Percentiles rank a stretch among this genome's conserved stretches.
Conservation (phyloP, 352 stramenopile species). For the Phytopythium vexans region DNA sequence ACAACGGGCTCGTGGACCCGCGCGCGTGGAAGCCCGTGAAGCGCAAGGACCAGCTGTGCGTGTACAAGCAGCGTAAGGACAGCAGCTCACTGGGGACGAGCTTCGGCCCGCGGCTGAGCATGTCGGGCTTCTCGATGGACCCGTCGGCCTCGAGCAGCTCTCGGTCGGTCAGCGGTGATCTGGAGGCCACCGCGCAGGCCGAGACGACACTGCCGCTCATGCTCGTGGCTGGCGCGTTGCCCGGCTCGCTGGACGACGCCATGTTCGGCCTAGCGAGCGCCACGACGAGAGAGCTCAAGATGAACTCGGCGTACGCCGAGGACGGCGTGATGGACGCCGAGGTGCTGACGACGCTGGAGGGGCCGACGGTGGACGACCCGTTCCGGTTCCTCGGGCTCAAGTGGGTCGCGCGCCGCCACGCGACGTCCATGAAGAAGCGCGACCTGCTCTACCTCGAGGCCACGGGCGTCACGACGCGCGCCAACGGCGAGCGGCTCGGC, state of each 20-base stretch:
- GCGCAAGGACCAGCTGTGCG: slow-evolving; percentile 51
- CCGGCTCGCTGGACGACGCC: slow-evolving; percentile 48
- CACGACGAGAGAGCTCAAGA: slow-evolving; percentile 53
- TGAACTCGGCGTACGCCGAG: slow-evolving; percentile 44
- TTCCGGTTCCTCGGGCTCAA: slow-evolving; percentile 64
- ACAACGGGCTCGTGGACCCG: slow-evolving; percentile 18
- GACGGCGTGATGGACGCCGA: slow-evolving; percentile 39
- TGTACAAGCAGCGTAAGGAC: slow-evolving; percentile 48
- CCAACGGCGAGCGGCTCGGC: slow-evolving; percentile 40
- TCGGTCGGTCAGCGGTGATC: slow-evolving; percentile 1
- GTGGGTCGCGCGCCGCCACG: slow-evolving; percentile 37
- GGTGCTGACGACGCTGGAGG: slow-evolving; percentile 37
- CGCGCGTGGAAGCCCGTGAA: slow-evolving; percentile 68
- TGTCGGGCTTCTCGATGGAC: too few species aligned
- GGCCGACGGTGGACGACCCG: slow-evolving; percentile 31
- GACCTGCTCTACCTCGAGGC: slow-evolving; percentile 63
- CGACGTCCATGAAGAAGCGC: slow-evolving; percentile 32
- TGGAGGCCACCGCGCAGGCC: slow-evolving; percentile 5
- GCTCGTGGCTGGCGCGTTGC: slow-evolving; percentile 37
- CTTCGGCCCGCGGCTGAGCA: not conserved
- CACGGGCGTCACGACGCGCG: slow-evolving; percentile 26
- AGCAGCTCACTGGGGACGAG: slow-evolving; percentile 1
- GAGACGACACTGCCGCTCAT: slow-evolving; percentile 37
- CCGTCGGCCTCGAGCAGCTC: not conserved
- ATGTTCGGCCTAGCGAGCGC: slow-evolving; percentile 55